These are phyloP conservation scores for Pythium phragmitis DNA, from an alignment of 352 stramenopile species.

Conservation along the genomic window DNA sequence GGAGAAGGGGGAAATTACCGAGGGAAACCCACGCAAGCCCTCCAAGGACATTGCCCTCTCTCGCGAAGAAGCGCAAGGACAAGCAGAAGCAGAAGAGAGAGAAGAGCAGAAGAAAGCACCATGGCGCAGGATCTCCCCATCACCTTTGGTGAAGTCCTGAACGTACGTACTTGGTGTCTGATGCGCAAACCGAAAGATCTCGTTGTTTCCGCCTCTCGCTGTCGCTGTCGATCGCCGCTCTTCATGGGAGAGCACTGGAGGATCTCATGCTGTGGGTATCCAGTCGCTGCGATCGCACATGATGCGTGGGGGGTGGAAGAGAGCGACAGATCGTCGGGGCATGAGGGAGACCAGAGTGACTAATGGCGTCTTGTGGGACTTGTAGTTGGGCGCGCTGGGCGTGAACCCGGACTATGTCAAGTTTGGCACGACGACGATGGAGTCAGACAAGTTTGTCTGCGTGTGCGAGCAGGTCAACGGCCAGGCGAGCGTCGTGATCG, in stretches of 20 bases:
- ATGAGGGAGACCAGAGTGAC: neutral
- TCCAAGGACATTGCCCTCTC: conserved; percentile 20
- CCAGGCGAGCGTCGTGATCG: conserved; percentile 89
- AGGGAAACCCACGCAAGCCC: conserved; percentile 8
- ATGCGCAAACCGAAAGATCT: too few relatives aligned
- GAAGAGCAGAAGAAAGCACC: conserved; percentile 9
- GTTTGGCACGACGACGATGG: conserved; percentile 95
- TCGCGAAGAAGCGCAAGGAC: conserved; percentile 10
- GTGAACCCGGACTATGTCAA: conserved; percentile 92
- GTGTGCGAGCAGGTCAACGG: conserved; percentile 92
- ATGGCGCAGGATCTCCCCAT: conserved; percentile 90
- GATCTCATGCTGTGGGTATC: neutral
- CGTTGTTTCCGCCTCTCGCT: neutral
- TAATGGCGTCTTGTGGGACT: conserved; percentile 17
- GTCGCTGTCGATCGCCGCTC: neutral
- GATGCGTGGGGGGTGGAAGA: neutral
- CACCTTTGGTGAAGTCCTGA: conserved; percentile 88
- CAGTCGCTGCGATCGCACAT: neutral
- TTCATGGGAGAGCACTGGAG: neutral
- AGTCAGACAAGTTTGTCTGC: conserved; percentile 97
- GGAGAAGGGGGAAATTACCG: conserved; percentile 27
- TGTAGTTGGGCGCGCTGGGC: conserved; percentile 82
- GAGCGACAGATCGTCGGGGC: neutral
- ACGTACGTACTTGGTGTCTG: conserved; percentile 54
- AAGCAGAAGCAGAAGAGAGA: conserved; percentile 3